Base-by-base conservation (phyloP, 2,329 filamentous ascomycete genomes). In the Penicillium sp. region DNA sequence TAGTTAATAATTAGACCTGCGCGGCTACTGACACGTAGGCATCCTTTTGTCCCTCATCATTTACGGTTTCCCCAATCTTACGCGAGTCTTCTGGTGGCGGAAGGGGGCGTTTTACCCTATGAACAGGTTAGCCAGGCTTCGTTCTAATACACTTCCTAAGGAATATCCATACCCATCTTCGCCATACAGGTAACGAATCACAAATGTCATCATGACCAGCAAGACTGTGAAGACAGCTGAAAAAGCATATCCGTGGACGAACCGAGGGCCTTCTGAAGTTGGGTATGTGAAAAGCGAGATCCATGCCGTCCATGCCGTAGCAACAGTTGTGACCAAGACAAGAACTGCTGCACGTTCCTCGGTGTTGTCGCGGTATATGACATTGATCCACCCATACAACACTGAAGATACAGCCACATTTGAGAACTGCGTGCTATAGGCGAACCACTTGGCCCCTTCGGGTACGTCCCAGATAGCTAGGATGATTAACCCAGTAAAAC, bases 371-470 rank as follows among this genome's bases (percentile, higher is more conserved):
- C 35, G 28, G 26, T 33, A 65, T 66, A 42, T 62, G 61, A 3
- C 74, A 73, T 84, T 84, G 3, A 81, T 76, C 79, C 81, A 83
- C 3, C 81, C 81, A 54, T 83, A 79, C 6, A 84, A 68, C 3
- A 83, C 78, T 48, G 78, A 81, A 0, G 81, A 82, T 69, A 83
- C 77, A 0, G 81, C 76, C 5, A 77, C 74, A 0, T 80, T 71
- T 0, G 74, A 74, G 62, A 80, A 83, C 0, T 74, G 79, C 0
- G 77, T 81, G 52, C 72, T 68, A 60, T 81, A 82, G 0, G 79
- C 79, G 52, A 82, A 82, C 79, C 81, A 84, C 16, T 77, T 71
- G 0, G 80, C 79, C 0, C 74, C 63, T 57, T 84, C 81, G 0
- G 81, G 81, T 0, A 85, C 81, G 18, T 80, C 66, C 83, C 82